Base-by-base conservation (phyloP, 208 protist genomes). In the Leishmania mexicana region DNA sequence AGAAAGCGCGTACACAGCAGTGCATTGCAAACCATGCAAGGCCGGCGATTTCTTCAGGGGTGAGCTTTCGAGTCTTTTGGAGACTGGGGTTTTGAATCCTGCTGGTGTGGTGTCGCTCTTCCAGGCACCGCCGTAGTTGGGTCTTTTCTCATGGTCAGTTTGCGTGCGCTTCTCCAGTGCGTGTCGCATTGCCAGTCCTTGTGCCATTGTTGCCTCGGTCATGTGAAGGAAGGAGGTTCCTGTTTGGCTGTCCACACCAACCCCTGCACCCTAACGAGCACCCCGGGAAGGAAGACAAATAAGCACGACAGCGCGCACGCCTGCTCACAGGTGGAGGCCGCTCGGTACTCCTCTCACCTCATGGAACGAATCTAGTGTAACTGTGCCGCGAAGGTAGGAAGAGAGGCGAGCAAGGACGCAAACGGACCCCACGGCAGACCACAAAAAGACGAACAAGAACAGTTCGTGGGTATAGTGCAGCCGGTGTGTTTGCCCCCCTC, bases 21-120 rank as follows among this genome's bases (percentile, higher is more conserved):
- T 40, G 40, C 79, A 81, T 49, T 38, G 71, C n/a, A 76, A 57
- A 24, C 45, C 79, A n/a, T 47, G 54, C 40, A 79, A 72, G 24
- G 47, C 75, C 6, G 72, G 13, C 3, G 73, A 79, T 11, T 88
- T 88, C 65, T 85, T 88, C 68, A 75, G 54, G n/a, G 78, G 31
- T 7, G 85, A 88, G 67, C 81, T 88, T 38, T n/a, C 68, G 28
- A 79, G 81, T 67, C 57, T 88, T 45, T 76, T 83, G 8, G 65
- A 85, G n/a, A 80, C 60, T 40, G 81, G 85, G 3, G 78, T 88
- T 6, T 42, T 88, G 58, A 84, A 81, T 58, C n/a, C 77, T 42
- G 62, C 73, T 31, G 85, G 85, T 7, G 67, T 88, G 4, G 78
- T 71, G 53, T 83, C 85, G 35, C 58, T 88, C 5, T 82, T 88